Conservation (phyloP, 2,329 filamentous ascomycete genomes). For the Paramyrothecium roridum region DNA sequence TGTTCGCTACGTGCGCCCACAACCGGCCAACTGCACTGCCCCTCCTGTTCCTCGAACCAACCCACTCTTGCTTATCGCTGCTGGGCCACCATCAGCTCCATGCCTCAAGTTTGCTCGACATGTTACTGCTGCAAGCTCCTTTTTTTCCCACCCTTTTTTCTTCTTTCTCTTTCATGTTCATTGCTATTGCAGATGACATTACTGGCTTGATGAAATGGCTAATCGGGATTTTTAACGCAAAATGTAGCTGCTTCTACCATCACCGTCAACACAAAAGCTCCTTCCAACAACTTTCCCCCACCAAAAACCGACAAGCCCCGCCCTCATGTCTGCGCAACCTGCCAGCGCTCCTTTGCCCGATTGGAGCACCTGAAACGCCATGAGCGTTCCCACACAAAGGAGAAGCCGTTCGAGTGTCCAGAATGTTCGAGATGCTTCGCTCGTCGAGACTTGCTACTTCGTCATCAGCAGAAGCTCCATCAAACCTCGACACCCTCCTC, state of each 20-base stretch:
- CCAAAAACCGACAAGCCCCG: constrained; percentile 97
- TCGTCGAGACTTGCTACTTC: constrained; percentile 81
- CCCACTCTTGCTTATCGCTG: constrained; percentile 9
- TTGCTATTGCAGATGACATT: no score
- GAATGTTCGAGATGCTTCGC: constrained; percentile 95
- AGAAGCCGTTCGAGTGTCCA: constrained; percentile 97
- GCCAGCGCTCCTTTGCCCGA: constrained; percentile 86
- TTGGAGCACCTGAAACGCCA: constrained; percentile 96
- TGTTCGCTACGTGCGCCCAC: no score
- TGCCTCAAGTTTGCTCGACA: no score
- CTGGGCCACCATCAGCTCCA: no score
- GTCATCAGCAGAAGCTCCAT: constrained; percentile 98
- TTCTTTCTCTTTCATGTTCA: no score
- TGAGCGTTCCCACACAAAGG: constrained; percentile 96
- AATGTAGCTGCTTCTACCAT: constrained; percentile 41
- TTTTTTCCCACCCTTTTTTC: no score
- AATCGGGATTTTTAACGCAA: not conserved
- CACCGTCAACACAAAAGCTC: constrained; percentile 45
- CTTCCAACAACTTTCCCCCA: constrained; percentile 60
- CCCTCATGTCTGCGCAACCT: constrained; percentile 90
- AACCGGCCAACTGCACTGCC: constrained; percentile 16
- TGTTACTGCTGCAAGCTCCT: no score
- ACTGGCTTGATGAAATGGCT: no score
- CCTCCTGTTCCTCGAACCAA: constrained; percentile 26
- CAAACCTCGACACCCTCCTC: constrained; percentile 87